phyloP scores from a whole-genome alignment of 495 filamentous ascomycete genomes.

The Neurospora sp. region DNA sequence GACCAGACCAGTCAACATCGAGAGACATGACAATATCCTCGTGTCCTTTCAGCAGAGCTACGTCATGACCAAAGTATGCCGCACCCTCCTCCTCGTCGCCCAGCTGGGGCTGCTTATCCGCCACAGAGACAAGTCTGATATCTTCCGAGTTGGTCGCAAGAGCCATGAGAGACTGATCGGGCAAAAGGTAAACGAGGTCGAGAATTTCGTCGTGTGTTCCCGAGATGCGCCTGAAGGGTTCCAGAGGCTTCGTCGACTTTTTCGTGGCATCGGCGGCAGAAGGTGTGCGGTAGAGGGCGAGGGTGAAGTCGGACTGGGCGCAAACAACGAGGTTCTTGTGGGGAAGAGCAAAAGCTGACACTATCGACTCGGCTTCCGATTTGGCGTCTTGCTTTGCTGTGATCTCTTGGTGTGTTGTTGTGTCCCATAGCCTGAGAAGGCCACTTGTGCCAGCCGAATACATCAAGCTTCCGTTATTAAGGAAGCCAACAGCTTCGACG shows the following conservation, averaged over 20 bases:
- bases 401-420: constrained; percentile 63
- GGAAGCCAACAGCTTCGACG: constrained; percentile 74
- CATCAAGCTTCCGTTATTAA: constrained; percentile 55
- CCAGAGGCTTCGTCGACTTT: constrained; percentile 20
- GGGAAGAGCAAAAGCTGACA: constrained; percentile 55
- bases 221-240: constrained; percentile 64
- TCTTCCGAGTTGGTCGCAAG: constrained; percentile 93
- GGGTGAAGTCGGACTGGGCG: constrained; percentile 79
- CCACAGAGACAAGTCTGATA: constrained; percentile 66
- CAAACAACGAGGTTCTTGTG: constrained; percentile 61
- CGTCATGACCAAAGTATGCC: constrained; percentile 77
- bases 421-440: constrained; percentile 71
- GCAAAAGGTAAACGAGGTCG: constrained; percentile 75
- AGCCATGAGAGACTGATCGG: constrained; percentile 70
- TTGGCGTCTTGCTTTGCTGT: constrained; percentile 58
- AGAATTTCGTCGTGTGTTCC: constrained; percentile 97
- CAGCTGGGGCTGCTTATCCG: constrained; percentile 16
- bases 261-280: constrained; percentile 15
- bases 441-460: constrained; percentile 85
- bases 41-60: constrained; percentile 77
- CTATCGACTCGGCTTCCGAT: constrained; percentile 66
- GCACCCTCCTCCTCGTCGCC: constrained; percentile 24
- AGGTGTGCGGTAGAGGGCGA: constrained; percentile 59
- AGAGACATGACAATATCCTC: constrained; percentile 92
- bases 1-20: constrained; percentile 89